phyloP scores from a whole-genome alignment of 352 stramenopile species.

The Phytopythium oedochilum region DNA sequence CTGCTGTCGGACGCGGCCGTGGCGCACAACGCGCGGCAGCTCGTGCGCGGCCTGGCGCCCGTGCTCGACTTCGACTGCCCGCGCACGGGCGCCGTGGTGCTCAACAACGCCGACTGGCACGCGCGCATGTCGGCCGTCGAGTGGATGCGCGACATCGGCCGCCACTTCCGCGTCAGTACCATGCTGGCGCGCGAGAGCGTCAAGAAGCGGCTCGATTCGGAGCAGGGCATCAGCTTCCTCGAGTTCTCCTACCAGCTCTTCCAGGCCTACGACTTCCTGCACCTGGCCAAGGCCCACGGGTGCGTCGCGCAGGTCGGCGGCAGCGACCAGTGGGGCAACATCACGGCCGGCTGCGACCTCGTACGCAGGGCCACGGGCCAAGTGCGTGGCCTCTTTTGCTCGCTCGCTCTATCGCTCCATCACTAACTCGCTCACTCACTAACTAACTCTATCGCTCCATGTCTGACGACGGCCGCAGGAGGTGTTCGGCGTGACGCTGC shows the following conservation, averaged over 20 bases:
- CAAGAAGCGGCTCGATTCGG: slow-evolving; percentile 93
- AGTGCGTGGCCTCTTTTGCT: slow-evolving; percentile 14
- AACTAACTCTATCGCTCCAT: neutral
- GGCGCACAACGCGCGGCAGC: slow-evolving; percentile 83
- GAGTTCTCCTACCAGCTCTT: slow-evolving; percentile 99
- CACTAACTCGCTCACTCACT: slow-evolving; percentile 1
- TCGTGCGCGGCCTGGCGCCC: slow-evolving; percentile 89
- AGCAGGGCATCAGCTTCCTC: slow-evolving; percentile 97
- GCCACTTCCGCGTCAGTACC: slow-evolving; percentile 96
- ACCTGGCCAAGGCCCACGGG: slow-evolving; percentile 90
- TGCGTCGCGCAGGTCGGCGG: slow-evolving; percentile 96
- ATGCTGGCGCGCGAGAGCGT: slow-evolving; percentile 99
- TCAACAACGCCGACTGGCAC: slow-evolving; percentile 99
- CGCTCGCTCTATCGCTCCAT: too few species aligned
- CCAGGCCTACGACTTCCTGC: slow-evolving; percentile 99
- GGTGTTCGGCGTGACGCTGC: slow-evolving; percentile 94
- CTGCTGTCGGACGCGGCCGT: slow-evolving; percentile 94
- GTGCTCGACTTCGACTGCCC: slow-evolving; percentile 94
- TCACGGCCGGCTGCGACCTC: slow-evolving; percentile 96
- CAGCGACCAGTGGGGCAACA: slow-evolving; percentile 99
- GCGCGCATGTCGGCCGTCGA: slow-evolving; percentile 92
- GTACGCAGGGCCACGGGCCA: slow-evolving; percentile 87
- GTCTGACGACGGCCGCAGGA: slow-evolving; percentile 28
- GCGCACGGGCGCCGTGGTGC: slow-evolving; percentile 89
- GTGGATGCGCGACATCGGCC: slow-evolving; percentile 97